phyloP scores from a whole-genome alignment of 108 stramenopile genomes.

The Chaetoceros tenuissimus region DNA sequence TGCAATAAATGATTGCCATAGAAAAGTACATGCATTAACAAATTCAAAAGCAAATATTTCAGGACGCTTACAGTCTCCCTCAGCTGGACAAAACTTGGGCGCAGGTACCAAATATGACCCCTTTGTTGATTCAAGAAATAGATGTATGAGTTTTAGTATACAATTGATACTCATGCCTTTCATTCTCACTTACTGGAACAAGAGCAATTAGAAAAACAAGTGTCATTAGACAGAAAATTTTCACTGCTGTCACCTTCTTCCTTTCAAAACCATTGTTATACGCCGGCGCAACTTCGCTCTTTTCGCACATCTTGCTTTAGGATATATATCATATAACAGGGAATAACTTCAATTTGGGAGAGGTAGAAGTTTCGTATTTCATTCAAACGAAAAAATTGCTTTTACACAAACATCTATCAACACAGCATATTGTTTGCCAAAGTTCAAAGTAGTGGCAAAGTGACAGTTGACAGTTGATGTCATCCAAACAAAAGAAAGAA shows the following conservation, averaged over 20 bases:
- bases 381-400: too few species aligned
- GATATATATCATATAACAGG: too few species aligned
- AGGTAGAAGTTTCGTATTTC: too few species aligned
- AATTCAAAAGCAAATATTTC: conserved; percentile 45
- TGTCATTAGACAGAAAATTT: background rate
- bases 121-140: background rate
- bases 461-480: too few species aligned
- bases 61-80: conserved; percentile 14
- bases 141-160: background rate
- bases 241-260: background rate
- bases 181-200: background rate
- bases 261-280: background rate
- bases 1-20: conserved; percentile 22
- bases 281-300: background rate
- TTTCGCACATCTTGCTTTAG: background rate
- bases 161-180: background rate
- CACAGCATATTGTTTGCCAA: too few species aligned
- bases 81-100: conserved; percentile 7
- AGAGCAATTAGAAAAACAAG: background rate
- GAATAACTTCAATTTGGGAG: too few species aligned
- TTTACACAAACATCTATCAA: too few species aligned
- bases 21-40: conserved; percentile 21
- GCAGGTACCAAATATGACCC: background rate
- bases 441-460: too few species aligned
- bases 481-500: too few species aligned